phyloP scores from a whole-genome alignment of 2,329 filamentous ascomycete genomes.

The Clonostachys sp. region DNA sequence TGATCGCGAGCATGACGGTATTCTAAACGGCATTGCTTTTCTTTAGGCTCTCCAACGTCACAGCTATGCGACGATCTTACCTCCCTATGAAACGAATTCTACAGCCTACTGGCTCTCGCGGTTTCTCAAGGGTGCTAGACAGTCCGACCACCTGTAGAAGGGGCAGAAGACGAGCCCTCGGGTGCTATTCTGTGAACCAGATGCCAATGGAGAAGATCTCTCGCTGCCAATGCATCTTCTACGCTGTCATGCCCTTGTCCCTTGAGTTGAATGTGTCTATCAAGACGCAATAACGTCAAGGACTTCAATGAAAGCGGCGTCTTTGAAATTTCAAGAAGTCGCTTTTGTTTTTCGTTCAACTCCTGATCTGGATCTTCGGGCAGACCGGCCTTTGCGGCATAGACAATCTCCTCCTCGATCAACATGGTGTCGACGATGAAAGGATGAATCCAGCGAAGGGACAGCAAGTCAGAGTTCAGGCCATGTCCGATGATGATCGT shows the following conservation, averaged over 20 bases:
- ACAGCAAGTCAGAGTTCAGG: slow-evolving; percentile 31
- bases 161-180: no score
- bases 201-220: slow-evolving; percentile 34
- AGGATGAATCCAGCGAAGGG: slow-evolving; percentile 42
- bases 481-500: slow-evolving; percentile 46
- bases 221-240: slow-evolving; percentile 36
- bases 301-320: slow-evolving; percentile 30
- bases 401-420: slow-evolving; percentile 12
- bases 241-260: slow-evolving; percentile 32
- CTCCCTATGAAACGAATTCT: no score
- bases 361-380: not conserved
- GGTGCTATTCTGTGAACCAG: no score
- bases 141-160: no score
- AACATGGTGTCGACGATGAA: slow-evolving; percentile 38
- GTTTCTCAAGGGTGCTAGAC: no score
- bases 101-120: no score
- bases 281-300: slow-evolving; percentile 26
- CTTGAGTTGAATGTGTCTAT: slow-evolving; percentile 29
- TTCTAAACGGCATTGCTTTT: no score
- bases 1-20: no score
- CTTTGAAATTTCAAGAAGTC: slow-evolving; percentile 5
- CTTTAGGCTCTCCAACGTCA: no score
- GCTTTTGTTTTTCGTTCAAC: slow-evolving; percentile 6
- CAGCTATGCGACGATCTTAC: no score
- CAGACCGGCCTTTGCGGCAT: slow-evolving; percentile 6